Evolutionary conservation across 1,284 basidiomycete species (phyloP).

Genomic region (Porogramme epimiltina): DNA sequence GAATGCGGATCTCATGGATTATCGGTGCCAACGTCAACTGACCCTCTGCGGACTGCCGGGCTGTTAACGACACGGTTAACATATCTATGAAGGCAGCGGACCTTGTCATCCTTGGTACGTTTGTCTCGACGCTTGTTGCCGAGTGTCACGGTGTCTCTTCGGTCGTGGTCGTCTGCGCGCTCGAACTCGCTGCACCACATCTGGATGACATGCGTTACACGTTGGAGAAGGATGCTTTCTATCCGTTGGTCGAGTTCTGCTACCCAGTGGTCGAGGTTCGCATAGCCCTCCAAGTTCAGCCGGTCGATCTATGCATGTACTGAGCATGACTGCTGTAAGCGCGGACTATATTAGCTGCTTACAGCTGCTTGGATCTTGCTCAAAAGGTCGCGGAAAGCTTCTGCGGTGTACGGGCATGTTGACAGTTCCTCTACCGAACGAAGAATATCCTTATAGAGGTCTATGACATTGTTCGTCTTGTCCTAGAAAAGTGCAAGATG

Average conservation of each 20-base stretch:
- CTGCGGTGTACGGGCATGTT: conserved; percentile 83
- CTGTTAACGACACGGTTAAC: too few species aligned
- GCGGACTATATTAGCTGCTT: conserved; percentile 28
- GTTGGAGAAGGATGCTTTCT: conserved; percentile 79
- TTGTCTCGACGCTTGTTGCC: conserved; percentile 67
- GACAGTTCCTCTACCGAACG: conserved; percentile 85
- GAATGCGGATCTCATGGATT: conserved; percentile 94
- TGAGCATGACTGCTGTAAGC: not conserved
- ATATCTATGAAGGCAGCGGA: too few species aligned
- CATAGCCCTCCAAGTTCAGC: conserved; percentile 94
- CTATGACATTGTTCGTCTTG: conserved; percentile 93
- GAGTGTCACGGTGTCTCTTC: conserved; percentile 60
- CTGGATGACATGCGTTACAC: conserved; percentile 80
- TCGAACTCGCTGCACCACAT: conserved; percentile 90
- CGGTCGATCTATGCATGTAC: conserved; percentile 75
- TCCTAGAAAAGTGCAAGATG: conserved; percentile 54
- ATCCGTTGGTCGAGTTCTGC: conserved; percentile 86
- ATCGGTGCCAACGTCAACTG: conserved; percentile 80
- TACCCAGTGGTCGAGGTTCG: conserved; percentile 98
- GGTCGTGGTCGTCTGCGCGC: conserved; percentile 63
- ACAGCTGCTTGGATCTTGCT: conserved; percentile 86
- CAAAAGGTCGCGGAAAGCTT: conserved; percentile 82
- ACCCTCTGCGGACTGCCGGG: conserved; percentile 60
- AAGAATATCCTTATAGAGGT: conserved; percentile 86
- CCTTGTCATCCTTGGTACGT: conserved; percentile 75